A percentile compares a stretch with the other conserved stretches of the same genome.
Evolutionary conservation across 2,329 filamentous ascomycete genomes (phyloP).

Genomic region (Thelonectria olida): DNA sequence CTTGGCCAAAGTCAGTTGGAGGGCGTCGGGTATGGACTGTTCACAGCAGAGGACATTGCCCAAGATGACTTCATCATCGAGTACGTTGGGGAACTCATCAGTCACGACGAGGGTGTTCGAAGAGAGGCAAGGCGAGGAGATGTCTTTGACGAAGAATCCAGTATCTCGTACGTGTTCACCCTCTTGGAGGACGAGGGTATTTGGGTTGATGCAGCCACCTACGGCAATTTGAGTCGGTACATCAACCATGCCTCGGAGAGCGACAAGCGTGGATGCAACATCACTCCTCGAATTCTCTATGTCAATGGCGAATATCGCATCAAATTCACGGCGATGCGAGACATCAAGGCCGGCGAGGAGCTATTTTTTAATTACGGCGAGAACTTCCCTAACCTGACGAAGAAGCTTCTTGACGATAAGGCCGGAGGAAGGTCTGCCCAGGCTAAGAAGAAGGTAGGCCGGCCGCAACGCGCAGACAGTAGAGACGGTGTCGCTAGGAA

Average conservation of each 20-base stretch:
- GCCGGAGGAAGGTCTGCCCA: slow-evolving; percentile 43
- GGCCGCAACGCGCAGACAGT: slow-evolving; percentile 27
- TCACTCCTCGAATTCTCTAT: slow-evolving; percentile 71
- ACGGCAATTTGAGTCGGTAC: slow-evolving; percentile 83
- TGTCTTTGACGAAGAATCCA: slow-evolving; percentile 67
- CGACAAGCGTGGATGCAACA: slow-evolving; percentile 65
- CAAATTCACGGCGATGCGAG: slow-evolving; percentile 73
- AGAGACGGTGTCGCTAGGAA: slow-evolving; percentile 36
- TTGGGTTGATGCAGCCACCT: slow-evolving; percentile 78
- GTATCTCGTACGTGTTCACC: slow-evolving; percentile 72
- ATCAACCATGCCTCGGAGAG: slow-evolving; percentile 77
- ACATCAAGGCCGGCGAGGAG: slow-evolving; percentile 78
- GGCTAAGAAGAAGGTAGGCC: slow-evolving; percentile 40
- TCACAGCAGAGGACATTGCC: slow-evolving; percentile 72
- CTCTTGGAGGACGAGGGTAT: slow-evolving; percentile 68
- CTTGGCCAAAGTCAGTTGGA: slow-evolving; percentile 76
- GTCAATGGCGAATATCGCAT: slow-evolving; percentile 82
- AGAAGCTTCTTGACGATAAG: slow-evolving; percentile 52
- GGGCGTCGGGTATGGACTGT: slow-evolving; percentile 78
- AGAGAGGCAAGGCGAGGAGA: slow-evolving; percentile 69
- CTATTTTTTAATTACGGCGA: slow-evolving; percentile 85
- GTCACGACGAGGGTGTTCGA: slow-evolving; percentile 73
- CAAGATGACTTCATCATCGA: slow-evolving; percentile 81
- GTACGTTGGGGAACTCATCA: slow-evolving; percentile 82
- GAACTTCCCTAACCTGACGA: slow-evolving; percentile 69